Percentiles rank a stretch among this genome's conserved stretches.
phyloP scores from a whole-genome alignment of 805 yeast genomes.

The Komagataella kurtzmanii region DNA sequence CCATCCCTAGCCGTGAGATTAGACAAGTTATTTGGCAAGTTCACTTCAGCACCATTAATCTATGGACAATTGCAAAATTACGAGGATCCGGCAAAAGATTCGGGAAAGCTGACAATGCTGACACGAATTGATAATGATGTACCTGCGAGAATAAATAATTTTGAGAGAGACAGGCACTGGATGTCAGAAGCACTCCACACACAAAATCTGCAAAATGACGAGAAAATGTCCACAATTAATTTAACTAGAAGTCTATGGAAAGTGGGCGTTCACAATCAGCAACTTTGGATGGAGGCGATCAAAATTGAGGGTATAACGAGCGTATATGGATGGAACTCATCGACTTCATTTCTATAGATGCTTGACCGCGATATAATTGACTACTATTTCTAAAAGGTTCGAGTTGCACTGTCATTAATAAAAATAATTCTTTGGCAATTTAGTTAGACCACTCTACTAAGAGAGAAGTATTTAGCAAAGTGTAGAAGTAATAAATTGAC shows the following conservation, averaged over 20 bases:
- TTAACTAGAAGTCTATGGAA: not conserved
- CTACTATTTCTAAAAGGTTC: too few relatives aligned
- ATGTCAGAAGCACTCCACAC: not conserved
- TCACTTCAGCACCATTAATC: not conserved
- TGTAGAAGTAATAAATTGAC: too few relatives aligned
- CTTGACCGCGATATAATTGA: too few relatives aligned
- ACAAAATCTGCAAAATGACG: not conserved
- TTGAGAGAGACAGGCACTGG: not conserved
- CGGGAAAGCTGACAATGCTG: not conserved
- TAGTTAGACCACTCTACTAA: too few relatives aligned
- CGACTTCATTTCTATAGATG: not conserved
- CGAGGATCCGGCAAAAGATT: not conserved
- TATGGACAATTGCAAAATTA: not conserved
- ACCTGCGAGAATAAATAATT: not conserved
- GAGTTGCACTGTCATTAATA: too few relatives aligned
- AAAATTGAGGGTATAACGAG: constrained; percentile 15
- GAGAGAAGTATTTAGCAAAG: too few relatives aligned
- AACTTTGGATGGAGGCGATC: constrained; percentile 14
- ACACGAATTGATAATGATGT: not conserved
- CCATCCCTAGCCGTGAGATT: not conserved
- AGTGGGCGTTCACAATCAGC: constrained; percentile 8
- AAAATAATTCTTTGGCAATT: too few relatives aligned
- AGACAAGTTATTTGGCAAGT: not conserved
- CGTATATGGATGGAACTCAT: constrained; percentile 9
- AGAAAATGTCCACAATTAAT: not conserved